Percentiles rank a stretch among this genome's conserved stretches.
These are phyloP conservation scores for Berberis thunbergii DNA, from an alignment of 164 flowering plant species.

Conservation along the genomic window DNA sequence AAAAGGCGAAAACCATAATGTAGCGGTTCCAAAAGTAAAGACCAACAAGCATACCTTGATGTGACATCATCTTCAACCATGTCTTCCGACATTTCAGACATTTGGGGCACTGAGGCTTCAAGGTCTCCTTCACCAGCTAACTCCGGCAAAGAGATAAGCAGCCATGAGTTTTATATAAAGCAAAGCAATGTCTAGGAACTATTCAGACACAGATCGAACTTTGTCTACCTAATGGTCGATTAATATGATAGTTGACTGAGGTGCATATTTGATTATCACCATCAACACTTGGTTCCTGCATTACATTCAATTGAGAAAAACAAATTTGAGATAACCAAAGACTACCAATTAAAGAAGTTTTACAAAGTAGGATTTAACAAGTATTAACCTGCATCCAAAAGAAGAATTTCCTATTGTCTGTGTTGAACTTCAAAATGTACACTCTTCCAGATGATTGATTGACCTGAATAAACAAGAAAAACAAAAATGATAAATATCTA, in stretches of 20 bases:
- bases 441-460: slow-evolving; percentile 85
- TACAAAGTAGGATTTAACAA: slow-evolving; percentile 25
- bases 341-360: not conserved
- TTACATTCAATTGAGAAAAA: slow-evolving; percentile 1
- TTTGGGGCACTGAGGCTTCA: slow-evolving; percentile 45
- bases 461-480: slow-evolving; percentile 37
- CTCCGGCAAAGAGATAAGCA: slow-evolving; percentile 23
- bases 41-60: slow-evolving; percentile 51
- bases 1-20: not conserved
- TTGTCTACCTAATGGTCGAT: slow-evolving; percentile 61
- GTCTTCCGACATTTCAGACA: slow-evolving; percentile 41
- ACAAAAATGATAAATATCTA: not conserved
- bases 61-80: slow-evolving; percentile 65
- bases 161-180: not conserved
- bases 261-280: slow-evolving; percentile 53
- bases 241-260: slow-evolving; percentile 66
- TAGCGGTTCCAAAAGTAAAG: not conserved
- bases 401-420: slow-evolving; percentile 81
- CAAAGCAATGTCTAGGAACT: not conserved
- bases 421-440: slow-evolving; percentile 76
- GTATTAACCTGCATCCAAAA: slow-evolving; percentile 91
- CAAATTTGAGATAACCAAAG: not conserved
- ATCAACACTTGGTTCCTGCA: slow-evolving; percentile 75
- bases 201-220: not conserved
- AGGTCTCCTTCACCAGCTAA: slow-evolving; percentile 54